phyloP scores from a whole-genome alignment of 1,284 basidiomycete species.

The Leccinum subspadiceum region DNA sequence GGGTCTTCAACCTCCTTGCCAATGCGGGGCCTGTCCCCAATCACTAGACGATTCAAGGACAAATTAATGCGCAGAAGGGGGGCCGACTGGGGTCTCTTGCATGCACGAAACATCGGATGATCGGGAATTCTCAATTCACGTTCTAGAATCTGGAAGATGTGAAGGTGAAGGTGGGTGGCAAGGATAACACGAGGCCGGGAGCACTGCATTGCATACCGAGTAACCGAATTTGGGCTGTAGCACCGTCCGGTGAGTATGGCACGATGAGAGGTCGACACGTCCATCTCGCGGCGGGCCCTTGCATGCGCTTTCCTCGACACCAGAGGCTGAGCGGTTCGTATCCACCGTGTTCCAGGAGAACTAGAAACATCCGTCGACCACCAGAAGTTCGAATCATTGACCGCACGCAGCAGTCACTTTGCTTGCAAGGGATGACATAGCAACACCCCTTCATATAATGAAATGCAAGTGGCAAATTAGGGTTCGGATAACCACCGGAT shows the following conservation, averaged over 20 bases:
- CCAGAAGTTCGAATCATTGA: slow-evolving; percentile 9
- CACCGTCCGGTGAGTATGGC: slow-evolving; percentile 11
- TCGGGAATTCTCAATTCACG: slow-evolving; percentile 21
- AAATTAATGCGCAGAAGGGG: slow-evolving; percentile 3
- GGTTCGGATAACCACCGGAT: slow-evolving; percentile 21
- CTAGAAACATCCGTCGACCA: slow-evolving; percentile 6
- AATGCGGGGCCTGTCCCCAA: background rate
- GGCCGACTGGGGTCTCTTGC: slow-evolving; percentile 21
- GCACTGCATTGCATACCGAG: slow-evolving; percentile 23
- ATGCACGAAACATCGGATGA: slow-evolving; percentile 23
- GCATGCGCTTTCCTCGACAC: slow-evolving; percentile 3
- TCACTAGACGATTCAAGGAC: background rate
- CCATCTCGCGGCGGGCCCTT: slow-evolving; percentile 14
- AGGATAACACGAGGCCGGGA: slow-evolving; percentile 31
- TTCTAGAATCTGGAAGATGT: slow-evolving; percentile 26
- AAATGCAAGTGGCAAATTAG: slow-evolving; percentile 20
- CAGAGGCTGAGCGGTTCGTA: slow-evolving; percentile 5
- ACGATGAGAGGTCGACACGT: slow-evolving; percentile 20
- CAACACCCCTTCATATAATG: slow-evolving; percentile 20
- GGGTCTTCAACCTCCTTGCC: background rate
- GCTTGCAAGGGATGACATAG: slow-evolving; percentile 12
- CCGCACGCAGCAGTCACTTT: slow-evolving; percentile 9
- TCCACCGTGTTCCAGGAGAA: slow-evolving; percentile 14
- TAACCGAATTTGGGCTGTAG: slow-evolving; percentile 20
- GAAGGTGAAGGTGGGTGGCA: slow-evolving; percentile 23